Evolutionary conservation across 2,329 filamentous ascomycete species (phyloP), one percentile per base, ranked within the genome.

Genomic region (Botryosphaeria dothidea): DNA sequence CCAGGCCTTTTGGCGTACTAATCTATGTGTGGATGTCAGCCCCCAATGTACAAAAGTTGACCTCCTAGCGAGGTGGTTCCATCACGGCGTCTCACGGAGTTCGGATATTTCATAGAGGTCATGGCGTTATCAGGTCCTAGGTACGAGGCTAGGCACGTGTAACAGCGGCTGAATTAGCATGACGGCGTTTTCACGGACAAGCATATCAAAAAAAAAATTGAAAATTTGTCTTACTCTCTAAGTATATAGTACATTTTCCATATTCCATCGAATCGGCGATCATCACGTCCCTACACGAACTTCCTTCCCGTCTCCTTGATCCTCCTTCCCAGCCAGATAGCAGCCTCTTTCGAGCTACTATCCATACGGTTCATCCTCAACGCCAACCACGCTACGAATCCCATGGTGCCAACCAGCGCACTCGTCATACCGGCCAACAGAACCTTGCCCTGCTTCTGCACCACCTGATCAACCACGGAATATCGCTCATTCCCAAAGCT

Each of bases 401-500:
- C 34, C n/a, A 52, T 21, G 23, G 45, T 48, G 1, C 31, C 56
- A 21, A 65, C 52, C 5, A 61, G 25, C 19, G 27, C 25, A 36
- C 43, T n/a, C 2, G 45, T n/a, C 63, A 62, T 62, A 6, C 38
- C 46, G 8, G 34, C 64, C 17, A 62, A 43, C 66, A 80, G 63
- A 11, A 78, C 66, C 54, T 80, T 81, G 2, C 90, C 88, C 76
- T 97, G 93, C 63, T 85, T 79, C 64, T 90, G 85, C 65, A 90
- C 92, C 69, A 85, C 86, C 43, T 80, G 82, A 36, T 92, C 85
- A 3, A 98, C 91, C 67, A 96, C 90, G 0, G 91, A 92, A 77
- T 99, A 99, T 21, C 91, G 83, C 79, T 96, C 90, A 72, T 97
- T 97, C 66, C 92, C 92, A 75, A 99, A 99, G 70, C 93, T 97